Base-by-base conservation (phyloP, 257 asterid genomes). In the Primulina tabacum region DNA sequence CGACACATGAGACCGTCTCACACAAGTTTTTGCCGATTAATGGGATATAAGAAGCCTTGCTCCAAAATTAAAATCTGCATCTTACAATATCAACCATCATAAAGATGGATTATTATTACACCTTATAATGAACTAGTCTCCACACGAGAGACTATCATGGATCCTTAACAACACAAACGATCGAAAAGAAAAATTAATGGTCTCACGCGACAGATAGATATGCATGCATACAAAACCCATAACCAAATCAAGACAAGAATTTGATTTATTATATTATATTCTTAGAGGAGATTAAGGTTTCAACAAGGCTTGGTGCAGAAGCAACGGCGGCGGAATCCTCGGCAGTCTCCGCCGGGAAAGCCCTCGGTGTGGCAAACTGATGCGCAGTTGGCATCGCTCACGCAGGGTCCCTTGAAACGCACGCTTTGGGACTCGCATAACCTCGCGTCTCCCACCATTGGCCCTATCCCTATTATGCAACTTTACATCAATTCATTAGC, bases 281-380 rank as follows among this genome's bases (percentile, higher is more conserved):
- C 16, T 47, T 47, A 14, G 20, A 47, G 56, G 56, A 16, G 7
- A 47, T 0, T 14, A 2, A 43, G 12, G 53, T 17, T 43, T 59
- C 69, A 85, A 53, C 91, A 85, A 20, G 67, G 82, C 33, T 32
- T 75, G 60, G 64, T 75, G 73, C 88, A 85, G 70, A 81, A 79
- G 73, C 88, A 83, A 30, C 87, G 91, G 73, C 84, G 87, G 40
- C 85, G 87, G 12, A 86, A 5, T 9, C 91, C 87, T 20, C 24
- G 64, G 78, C 91, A 86, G 4, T 69, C 5, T 10, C 92, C 92
- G 21, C 76, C 80, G 35, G 79, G 0, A n/a, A 84, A 86, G 50
- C 89, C 86, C 76, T 84, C 89, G 0, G 68, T 62, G 68, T 68
- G 53, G 64, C 92, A 86, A 21, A 86, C 83, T 0, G 77, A 26